Base-by-base conservation (phyloP, 2,329 filamentous ascomycete species). In the Penicillium decumbens region DNA sequence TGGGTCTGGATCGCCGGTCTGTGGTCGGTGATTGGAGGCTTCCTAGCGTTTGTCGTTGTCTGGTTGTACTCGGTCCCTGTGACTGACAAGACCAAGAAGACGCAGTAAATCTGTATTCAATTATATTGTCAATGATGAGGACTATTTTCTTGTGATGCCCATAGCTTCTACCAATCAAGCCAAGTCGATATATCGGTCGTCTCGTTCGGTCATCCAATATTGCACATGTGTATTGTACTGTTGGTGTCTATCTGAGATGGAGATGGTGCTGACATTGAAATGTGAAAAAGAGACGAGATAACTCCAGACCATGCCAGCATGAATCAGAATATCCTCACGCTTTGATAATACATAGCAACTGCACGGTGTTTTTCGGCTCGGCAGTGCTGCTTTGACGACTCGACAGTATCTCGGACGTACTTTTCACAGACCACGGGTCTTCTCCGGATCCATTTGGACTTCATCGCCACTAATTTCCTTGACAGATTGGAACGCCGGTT, bases 1-100 rank as follows among this genome's bases (percentile, higher is more conserved):
- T 97, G 89, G 88, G 89, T 92, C 9, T 97, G 92, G 89, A 88
- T 98, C 65, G 80, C 85, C 0, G 92, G 93, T 51, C 88, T 97
- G 53, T 87, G 81, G 67, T 85, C 85, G 43, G 95, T 95, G 2
- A 81, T 95, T 47, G 78, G 77, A 9, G 93, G 90, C 6, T 98
- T 91, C 80, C 58, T 97, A 55, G 82, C 77, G 0, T 97, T 98
- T 72, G 88, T 90, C 45, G 82, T 83, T 12, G 64, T 97, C 30
- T 98, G 93, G 93, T 77, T 98, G 71, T 98, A 83, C 68, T 84
- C 81, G 62, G 82, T 79, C 57, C 84, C 85, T 18, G 49, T 56
- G 41, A 55, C 59, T 46, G 62, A 61, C 10, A 73, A 70, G 49
- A 57, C 61, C 33, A 78, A 78, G 74, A 78, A 79, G 69, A 75